Conservation (phyloP, 768 basidiomycete species). For the Auriscalpium vulgare region DNA sequence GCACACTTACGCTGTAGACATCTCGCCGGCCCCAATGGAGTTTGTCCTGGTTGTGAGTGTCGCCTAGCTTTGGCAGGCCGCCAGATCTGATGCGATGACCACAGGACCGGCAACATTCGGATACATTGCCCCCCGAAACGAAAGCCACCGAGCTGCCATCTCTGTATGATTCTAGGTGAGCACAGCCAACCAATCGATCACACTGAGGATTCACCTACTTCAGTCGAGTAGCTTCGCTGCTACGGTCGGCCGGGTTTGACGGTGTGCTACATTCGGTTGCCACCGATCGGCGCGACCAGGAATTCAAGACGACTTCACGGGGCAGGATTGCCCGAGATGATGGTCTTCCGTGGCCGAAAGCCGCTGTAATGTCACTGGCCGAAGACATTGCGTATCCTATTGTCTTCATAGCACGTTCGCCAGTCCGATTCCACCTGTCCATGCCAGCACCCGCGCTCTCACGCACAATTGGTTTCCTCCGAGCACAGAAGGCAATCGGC, state of each 20-base stretch:
- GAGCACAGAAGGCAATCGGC: conserved; percentile 1
- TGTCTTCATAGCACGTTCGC: conserved; percentile 4
- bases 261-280: conserved; percentile 10
- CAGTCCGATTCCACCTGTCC: conserved; percentile 8
- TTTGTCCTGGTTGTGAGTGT: conserved; percentile 8
- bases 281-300: neutral
- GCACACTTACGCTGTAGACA: conserved; percentile 7
- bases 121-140: conserved; percentile 1
- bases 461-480: conserved; percentile 2
- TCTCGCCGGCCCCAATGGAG: conserved; percentile 11
- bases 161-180: conserved; percentile 10
- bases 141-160: conserved; percentile 1
- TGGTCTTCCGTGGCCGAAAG: conserved; percentile 5
- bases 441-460: conserved; percentile 7
- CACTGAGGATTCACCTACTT: neutral
- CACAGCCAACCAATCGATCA: too few species aligned
- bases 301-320: neutral
- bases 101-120: neutral
- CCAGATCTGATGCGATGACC: neutral
- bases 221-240: conserved; percentile 6
- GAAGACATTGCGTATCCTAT: conserved; percentile 10
- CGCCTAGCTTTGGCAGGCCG: neutral
- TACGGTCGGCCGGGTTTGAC: conserved; percentile 8
- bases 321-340: conserved; percentile 1
- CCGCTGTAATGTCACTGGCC: conserved; percentile 4